These are phyloP conservation scores for Colletotrichum sp. DNA, from an alignment of 2,329 filamentous ascomycete genomes.

Conservation along the genomic window DNA sequence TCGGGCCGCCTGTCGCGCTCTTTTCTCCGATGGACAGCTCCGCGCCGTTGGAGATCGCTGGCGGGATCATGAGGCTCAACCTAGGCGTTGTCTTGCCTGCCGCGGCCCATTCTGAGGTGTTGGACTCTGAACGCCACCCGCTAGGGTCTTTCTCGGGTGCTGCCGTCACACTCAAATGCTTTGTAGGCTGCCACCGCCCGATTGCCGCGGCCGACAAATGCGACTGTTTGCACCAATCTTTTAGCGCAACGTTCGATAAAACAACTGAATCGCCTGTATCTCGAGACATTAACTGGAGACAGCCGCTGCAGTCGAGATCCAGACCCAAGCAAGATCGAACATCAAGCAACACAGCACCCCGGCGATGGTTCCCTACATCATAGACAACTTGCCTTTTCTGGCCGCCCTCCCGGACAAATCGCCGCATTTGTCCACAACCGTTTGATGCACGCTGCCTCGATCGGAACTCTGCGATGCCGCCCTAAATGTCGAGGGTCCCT, in stretches of 20 bases:
- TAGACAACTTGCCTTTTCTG: neutral
- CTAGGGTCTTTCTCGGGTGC: neutral
- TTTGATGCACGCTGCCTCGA: neutral
- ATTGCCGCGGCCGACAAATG: neutral
- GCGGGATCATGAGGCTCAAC: neutral
- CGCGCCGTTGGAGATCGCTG: neutral
- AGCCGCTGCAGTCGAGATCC: neutral
- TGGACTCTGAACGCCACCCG: neutral
- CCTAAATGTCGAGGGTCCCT: neutral
- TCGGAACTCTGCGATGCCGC: neutral
- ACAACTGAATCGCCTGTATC: neutral
- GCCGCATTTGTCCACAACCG: neutral
- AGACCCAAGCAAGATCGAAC: neutral
- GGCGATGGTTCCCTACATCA: neutral
- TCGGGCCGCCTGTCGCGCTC: neutral
- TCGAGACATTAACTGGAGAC: neutral
- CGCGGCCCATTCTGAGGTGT: neutral
- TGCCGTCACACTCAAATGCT: neutral
- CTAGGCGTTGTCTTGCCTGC: neutral
- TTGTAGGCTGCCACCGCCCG: neutral
- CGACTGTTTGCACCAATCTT: neutral
- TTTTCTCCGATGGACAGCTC: neutral
- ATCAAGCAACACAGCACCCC: neutral
- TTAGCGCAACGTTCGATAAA: neutral
- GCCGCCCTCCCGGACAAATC: neutral